Conservation (phyloP, 2,329 filamentous ascomycete genomes). For the Pseudopyricularia cyperi region DNA sequence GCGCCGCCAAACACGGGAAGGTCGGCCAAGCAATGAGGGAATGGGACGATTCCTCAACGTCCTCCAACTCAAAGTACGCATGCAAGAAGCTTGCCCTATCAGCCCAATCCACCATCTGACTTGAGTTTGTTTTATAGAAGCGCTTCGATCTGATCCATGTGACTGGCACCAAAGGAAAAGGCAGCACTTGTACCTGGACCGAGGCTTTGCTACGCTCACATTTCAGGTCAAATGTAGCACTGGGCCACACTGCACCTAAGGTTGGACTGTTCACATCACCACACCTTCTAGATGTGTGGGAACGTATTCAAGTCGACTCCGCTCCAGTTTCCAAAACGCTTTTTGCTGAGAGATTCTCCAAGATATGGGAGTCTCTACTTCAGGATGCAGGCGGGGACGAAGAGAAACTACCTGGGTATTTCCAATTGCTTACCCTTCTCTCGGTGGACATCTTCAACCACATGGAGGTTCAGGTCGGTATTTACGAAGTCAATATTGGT, state of each 20-base stretch:
- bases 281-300: background rate
- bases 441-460: conserved; percentile 1
- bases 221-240: background rate
- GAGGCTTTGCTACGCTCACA: background rate
- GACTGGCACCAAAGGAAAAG: conserved; percentile 1
- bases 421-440: conserved; percentile 1
- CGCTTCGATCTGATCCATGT: conserved; percentile 1
- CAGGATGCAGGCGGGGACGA: background rate
- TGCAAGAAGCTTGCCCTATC: background rate
- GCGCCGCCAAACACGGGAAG: background rate
- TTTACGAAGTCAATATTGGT: conserved; percentile 1
- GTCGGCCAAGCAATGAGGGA: background rate
- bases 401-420: background rate
- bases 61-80: background rate
- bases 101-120: background rate
- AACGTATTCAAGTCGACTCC: background rate
- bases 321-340: background rate
- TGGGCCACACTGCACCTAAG: background rate
- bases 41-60: background rate
- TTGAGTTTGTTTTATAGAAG: background rate
- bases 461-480: background rate
- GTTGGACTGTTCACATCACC: conserved; percentile 1
- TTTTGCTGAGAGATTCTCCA: background rate
- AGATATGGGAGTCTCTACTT: background rate
- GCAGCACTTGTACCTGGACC: conserved; percentile 1